Base-by-base conservation (phyloP, 352 stramenopile genomes). In the Globisporangium okanoganense region DNA sequence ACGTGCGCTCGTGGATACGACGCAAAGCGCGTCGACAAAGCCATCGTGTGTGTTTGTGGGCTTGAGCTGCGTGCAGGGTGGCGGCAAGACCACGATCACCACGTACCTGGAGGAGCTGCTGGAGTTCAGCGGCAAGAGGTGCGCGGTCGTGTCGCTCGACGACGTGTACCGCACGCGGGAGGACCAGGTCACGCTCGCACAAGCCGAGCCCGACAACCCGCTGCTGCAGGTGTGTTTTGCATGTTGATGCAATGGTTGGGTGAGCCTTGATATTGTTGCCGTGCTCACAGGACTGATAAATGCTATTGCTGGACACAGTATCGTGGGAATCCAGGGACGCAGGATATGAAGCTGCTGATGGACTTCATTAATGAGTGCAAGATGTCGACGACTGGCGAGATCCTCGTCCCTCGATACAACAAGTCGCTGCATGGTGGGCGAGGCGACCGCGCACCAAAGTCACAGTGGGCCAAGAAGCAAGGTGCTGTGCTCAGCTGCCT, bases 51-150 rank as follows among this genome's bases (percentile, higher is more conserved):
- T 93, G n/a, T 76, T 79, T 58, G 72, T 95, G 25, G 86, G 86
- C 2, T 61, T 95, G 20, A 95, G 82, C 60, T 92, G 84, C 64
- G 84, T 89, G 48, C 86, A 95, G 71, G 87, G 87, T 12, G 82
- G 85, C 8, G 87, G 87, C 22, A 96, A 95, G 64, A 96, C 87
- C 9, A 96, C 87, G 20, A 70, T 78, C n/a, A 84, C 73, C n/a
- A 69, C 72, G 40, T 79, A 89, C 52, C 72, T 96, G 27, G 71
- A 91, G 61, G 67, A 88, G 51, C 72, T 85, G 52, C 56, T 95
- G 22, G 41, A 64, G 27, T 47, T 76, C 22, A 68, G 68, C 29
- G 85, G 85, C 18, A 87, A 78, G 52, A 72, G 68, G 13, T 93
- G 85, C 53, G 87, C 82, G 18, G 73, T 89, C 27, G 65, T 96